Percentiles rank a stretch among this genome's conserved stretches.
Evolutionary conservation across 768 basidiomycete genomes (phyloP).

Genomic region (Chalciporus sphaerocephalus): DNA sequence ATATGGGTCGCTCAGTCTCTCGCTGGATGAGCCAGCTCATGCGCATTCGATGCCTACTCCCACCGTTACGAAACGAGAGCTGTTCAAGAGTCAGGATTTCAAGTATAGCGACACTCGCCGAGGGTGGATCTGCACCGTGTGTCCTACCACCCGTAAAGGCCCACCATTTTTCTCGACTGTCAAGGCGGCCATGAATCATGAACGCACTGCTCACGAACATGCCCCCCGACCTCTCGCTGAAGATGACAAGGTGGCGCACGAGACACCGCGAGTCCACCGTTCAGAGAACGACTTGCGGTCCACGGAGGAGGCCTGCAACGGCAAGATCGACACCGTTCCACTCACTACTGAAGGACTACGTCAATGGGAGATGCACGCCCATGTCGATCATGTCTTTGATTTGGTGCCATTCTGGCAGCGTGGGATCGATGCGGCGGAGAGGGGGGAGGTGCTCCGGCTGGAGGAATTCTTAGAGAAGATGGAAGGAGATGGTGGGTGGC

Average conservation of each 20-base stretch:
- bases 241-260: background rate
- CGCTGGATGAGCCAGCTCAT: constrained; percentile 9
- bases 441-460: constrained; percentile 39
- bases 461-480: constrained; percentile 45
- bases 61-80: constrained; percentile 17
- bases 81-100: constrained; percentile 22
- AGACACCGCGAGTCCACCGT: background rate
- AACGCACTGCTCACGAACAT: constrained; percentile 21
- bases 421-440: constrained; percentile 45
- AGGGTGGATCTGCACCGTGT: constrained; percentile 34
- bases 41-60: constrained; percentile 21
- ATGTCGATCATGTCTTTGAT: constrained; percentile 46
- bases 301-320: constrained; percentile 26
- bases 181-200: constrained; percentile 32
- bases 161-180: constrained; percentile 22
- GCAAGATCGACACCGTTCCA: constrained; percentile 26
- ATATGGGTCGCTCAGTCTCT: constrained; percentile 3
- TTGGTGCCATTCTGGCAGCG: constrained; percentile 53
- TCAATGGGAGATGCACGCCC: constrained; percentile 28
- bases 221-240: constrained; percentile 6
- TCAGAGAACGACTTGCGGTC: constrained; percentile 9
- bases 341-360: constrained; percentile 28
- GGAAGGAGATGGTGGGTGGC: constrained; percentile 33
- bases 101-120: constrained; percentile 24
- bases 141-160: constrained; percentile 21